Evolutionary conservation across 2,329 filamentous ascomycete genomes (phyloP), one percentile per base, ranked within the genome.

Genomic region (Aureobasidium melanogenum): DNA sequence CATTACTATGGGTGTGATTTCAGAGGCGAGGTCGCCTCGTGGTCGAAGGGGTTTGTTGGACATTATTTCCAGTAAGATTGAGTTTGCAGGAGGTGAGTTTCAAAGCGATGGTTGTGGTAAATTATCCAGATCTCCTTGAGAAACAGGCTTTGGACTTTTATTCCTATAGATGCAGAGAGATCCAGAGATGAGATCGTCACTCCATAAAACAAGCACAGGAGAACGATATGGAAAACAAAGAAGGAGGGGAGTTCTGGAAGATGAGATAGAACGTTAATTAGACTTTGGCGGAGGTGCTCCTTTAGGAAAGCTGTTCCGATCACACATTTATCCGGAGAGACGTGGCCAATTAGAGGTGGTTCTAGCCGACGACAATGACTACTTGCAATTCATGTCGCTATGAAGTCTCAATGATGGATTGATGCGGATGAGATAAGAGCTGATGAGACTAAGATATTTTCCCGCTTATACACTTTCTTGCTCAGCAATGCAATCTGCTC

Each of bases 1-100:
- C 68, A 91, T 83, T 70, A 93, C 81, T 36, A 94, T 82, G 9
- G 89, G 88, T 5, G 89, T 88, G 60, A 94, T 60, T 51, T 60
- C 56, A 9, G 26, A 10, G 19, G 56, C 8, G 3, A 57, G 22
- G n/a, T 57, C 41, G 41, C 54, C 41, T 32, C 54, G 54, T 1
- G 54, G 54, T 19, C 54, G 54, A 1, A 24, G 19, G 14, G 41
- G 36, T 2, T 30, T 28, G 17, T 43, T 43, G 38, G 51, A 8
- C 51, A 55, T 55, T 41, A 17, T 43, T 15, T 6, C 9, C 9
- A 9, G 8, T 9, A 12, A 32, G 9, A 10, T 2, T 8, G 30
- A 32, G 9, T 32, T 32, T 32, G n/a, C n/a, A n/a, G n/a, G n/a
- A 12, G 30, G 6, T 9, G 30, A 9, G 6, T 2, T 32, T 9